Base-by-base conservation (phyloP, 75 land plant species). In the Sequoiadendron giganteum region DNA sequence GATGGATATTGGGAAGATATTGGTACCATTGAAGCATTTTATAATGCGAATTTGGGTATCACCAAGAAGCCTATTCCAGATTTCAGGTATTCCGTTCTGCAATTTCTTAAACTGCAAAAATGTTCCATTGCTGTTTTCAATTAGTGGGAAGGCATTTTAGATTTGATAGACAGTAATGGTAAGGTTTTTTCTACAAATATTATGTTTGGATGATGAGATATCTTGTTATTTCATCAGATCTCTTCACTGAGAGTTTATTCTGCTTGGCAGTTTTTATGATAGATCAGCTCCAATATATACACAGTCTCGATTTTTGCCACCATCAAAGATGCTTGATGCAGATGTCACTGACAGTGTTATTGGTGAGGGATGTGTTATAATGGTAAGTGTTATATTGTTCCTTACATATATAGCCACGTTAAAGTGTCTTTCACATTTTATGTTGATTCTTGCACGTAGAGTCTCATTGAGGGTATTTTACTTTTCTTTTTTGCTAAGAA, bases 1-100 rank as follows among this genome's bases (percentile, higher is more conserved):
- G 99, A 98, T 93, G 99, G 99, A 19, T 98, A 98, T 89, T 98
- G 99, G 99, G 99, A 98, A 90, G 99, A 98, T 85, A 98, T 98
- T 93, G 99, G 99, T 81, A 98, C 99, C 4, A 98, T 98, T 88
- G 99, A 98, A 84, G 99, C 99, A 25, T 98, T 98, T 86, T 98
- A 98, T 85, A 97, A 98, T 91, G 99, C 99, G 36, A 98, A 98
- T 87, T 87, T 98, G 87, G 99, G 99, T 14, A 95, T 98, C 85
- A 98, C 99, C 6, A 98, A 97, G 89, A 98, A 97, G 91, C 99
- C 99, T 80, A 85, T 96, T 6, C 99, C 99, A 32, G 99, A 98
- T 88, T 98, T 98, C 94, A 98, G 99, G 99, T 98, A 88, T 45
- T 61, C 75, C 14, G 34, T 76, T 85, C 40, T 56, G 32, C 55